Evolutionary conservation across 139 green algal genomes (phyloP), one percentile per base, ranked within the genome.

Genomic region (Micromonas commoda): DNA sequence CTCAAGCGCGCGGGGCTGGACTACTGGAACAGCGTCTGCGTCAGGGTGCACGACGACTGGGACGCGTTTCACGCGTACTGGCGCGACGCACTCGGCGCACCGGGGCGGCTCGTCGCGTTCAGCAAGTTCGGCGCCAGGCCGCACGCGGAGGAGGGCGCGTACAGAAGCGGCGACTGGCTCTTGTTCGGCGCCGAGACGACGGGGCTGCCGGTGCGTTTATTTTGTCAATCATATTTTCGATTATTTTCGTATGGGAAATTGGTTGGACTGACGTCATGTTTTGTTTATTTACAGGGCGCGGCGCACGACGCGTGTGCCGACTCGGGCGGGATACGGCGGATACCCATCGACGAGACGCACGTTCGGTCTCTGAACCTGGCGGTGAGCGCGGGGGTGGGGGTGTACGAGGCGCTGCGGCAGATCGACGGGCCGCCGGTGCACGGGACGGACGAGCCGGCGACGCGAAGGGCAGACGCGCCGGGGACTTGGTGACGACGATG

Each of bases 391-490:
- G 87, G 90, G n/a, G 83, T 97, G 0, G 93, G 91, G 0, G 51
- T 96, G 20, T 97, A 92, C 82, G 93, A 97, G 73, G 93, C 91
- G 2, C 66, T 96, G 20, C 78, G 93, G 29, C 93, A 97, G 73
- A 67, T 96, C 64, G 91, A 96, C 37, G 68, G 38, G 35, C 21
- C 37, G 29, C 64, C 64, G 24, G 13, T 20, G 61, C n/a, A n/a
- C n/a, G n/a, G n/a, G n/a, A n/a, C n/a, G n/a, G n/a, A n/a, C n/a
- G 61, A 32, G 61, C 9, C 61, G 61, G 13, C 4, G 16, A 6
- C 61, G 45, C 45, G 9, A 16, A 9, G 45, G 45, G 45, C 9
- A 9, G 45, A 57, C 45, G 45, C 45, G 9, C 45, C 45, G 45
- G 45, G 45, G 45, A 57, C 45, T 9, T 57, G 45, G 45, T 23